These are phyloP conservation scores for Dovyalis caffra DNA, from an alignment of 345 rosid genomes.

Conservation along the genomic window DNA sequence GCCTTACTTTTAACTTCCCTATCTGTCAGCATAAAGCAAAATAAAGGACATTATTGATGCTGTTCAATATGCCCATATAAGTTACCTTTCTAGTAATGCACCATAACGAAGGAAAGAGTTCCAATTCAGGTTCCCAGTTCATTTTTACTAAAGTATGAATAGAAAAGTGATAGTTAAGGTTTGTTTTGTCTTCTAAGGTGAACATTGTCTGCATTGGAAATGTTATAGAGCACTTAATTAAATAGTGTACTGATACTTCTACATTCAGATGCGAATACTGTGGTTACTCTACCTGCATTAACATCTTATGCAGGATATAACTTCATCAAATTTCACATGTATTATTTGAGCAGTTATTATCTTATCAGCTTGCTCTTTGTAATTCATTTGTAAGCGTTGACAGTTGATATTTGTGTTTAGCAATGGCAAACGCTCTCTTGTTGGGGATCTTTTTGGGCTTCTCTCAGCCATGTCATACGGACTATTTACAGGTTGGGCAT, in stretches of 20 bases:
- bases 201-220: neutral
- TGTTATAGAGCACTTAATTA: neutral
- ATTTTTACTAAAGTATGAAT: neutral
- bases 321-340: constrained; percentile 25
- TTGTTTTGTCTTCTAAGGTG: neutral
- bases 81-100: neutral
- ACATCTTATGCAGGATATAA: constrained; percentile 9
- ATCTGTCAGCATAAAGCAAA: neutral
- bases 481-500: constrained; percentile 71
- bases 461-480: constrained; percentile 95
- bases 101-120: neutral
- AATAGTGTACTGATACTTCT: neutral
- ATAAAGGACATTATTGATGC: neutral
- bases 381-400: constrained; percentile 32
- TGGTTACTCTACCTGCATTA: constrained; percentile 3
- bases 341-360: constrained; percentile 11
- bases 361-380: constrained; percentile 22
- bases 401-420: constrained; percentile 67
- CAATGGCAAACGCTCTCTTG: constrained; percentile 77
- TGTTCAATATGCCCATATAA: neutral
- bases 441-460: constrained; percentile 95
- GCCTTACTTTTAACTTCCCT: neutral
- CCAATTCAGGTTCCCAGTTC: neutral
- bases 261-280: neutral
- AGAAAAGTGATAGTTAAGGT: neutral